Base-by-base conservation (phyloP, 2,329 filamentous ascomycete genomes). In the Ophidiomyces ophidiicola region DNA sequence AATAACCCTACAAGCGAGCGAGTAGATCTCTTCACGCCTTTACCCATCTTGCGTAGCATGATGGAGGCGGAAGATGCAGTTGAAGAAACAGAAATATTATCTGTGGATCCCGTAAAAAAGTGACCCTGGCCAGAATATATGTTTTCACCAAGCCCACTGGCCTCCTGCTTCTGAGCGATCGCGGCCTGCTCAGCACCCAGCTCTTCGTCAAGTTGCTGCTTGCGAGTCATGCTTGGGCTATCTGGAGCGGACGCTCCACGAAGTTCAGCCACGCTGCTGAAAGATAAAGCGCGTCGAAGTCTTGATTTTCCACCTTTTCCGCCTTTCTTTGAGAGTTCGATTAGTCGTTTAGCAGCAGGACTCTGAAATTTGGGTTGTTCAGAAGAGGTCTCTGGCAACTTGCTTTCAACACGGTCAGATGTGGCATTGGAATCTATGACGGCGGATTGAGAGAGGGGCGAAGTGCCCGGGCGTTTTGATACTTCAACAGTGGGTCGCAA, bases 1-100 rank as follows among this genome's bases (percentile, higher is more conserved):
- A 98, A 98, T 5, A 98, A 70, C 18, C 90, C 90, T 49, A 92
- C 92, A 39, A 98, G 74, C 17, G 87, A 94, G 33, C 87, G 75
- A 12, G 81, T 82, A 36, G 85, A 80, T 63, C 90, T 92, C 72
- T 94, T 96, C 77, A 96, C 82, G n/a, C 88, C 87, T 48, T 86
- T 85, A 41, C 90, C 90, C 90, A 98, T 98, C 67, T 98, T 98
- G 38, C 90, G 78, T 49, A 98, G 58, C 64, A 68, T 68, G 36
- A 68, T 61, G 10, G 64, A 68, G 3, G 65, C 64, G 5, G 66
- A 68, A 0, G 64, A 67, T 15, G 63, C 64, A 4, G 65, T 67
- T 1, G 65, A 67, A 1, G 63, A 67, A 14, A 68, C 62, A 3
- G 66, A 68, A 31, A 98, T 64, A 50, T 96, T 96, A 61, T 98